Percentiles rank a stretch among this genome's conserved stretches.
Conservation (phyloP, 2,329 filamentous ascomycete genomes). For the Xylariaceae sp. region DNA sequence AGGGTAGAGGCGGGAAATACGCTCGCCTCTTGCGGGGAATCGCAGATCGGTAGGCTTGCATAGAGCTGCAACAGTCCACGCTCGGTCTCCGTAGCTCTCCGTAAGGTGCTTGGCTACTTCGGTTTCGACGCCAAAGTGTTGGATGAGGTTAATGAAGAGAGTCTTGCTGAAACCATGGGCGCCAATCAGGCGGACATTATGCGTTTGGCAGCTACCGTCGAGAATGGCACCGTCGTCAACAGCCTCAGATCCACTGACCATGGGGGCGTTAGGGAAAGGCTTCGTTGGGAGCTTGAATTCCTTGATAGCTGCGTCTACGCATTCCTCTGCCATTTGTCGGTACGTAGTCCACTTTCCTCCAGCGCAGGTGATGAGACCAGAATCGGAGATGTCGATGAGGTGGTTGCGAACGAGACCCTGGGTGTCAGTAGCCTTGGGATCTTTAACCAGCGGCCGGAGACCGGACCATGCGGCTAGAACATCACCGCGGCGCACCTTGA, state of each 20-base stretch:
- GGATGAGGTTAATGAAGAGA: conserved; percentile 91
- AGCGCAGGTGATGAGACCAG: conserved; percentile 77
- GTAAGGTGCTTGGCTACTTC: conserved; percentile 87
- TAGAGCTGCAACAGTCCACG: conserved; percentile 83
- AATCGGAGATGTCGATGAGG: conserved; percentile 72
- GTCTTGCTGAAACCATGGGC: conserved; percentile 85
- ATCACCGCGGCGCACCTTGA: conserved; percentile 78
- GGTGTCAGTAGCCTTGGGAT: conserved; percentile 80
- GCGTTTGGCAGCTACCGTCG: conserved; percentile 72
- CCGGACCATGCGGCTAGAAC: conserved; percentile 90
- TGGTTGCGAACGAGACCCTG: conserved; percentile 86
- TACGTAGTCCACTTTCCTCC: conserved; percentile 94
- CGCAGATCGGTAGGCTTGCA: conserved; percentile 71
- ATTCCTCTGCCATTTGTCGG: conserved; percentile 88
- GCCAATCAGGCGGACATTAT: conserved; percentile 74
- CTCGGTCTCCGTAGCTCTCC: conserved; percentile 84
- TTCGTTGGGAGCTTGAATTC: conserved; percentile 60
- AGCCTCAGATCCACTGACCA: conserved; percentile 64
- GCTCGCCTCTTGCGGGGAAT: conserved; percentile 78
- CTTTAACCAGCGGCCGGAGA: conserved; percentile 79
- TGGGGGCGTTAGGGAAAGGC: conserved; percentile 55
- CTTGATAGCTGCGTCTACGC: conserved; percentile 73
- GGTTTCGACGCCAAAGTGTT: conserved; percentile 88
- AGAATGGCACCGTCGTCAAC: conserved; percentile 65
- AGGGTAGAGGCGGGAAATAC: conserved; percentile 76